A percentile compares a stretch with the other conserved stretches of the same genome.
phyloP scores from a whole-genome alignment of 768 basidiomycete genomes.

The Macrolepiota albuminosa region DNA sequence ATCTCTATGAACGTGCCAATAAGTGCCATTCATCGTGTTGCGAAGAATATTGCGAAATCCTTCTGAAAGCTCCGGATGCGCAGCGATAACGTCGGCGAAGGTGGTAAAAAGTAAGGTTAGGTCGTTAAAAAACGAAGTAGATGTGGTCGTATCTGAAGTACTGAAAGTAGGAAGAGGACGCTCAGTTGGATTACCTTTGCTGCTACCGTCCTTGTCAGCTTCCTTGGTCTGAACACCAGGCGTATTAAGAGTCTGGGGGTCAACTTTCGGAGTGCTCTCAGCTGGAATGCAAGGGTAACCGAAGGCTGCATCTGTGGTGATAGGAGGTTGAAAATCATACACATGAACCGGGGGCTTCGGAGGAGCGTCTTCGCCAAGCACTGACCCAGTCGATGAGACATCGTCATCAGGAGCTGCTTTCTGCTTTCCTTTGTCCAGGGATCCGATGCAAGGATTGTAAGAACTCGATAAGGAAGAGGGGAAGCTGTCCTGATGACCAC shows the following conservation, averaged over 20 bases:
- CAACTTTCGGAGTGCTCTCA: constrained; percentile 34
- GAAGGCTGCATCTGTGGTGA: neutral
- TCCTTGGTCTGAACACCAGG: neutral
- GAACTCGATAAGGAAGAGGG: constrained; percentile 25
- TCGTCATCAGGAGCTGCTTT: constrained; percentile 31
- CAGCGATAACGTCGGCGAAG: constrained; percentile 48
- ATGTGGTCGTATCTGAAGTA: constrained; percentile 18
- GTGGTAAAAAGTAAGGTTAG: constrained; percentile 56
- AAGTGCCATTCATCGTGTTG: constrained; percentile 60
- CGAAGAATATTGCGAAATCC: constrained; percentile 57
- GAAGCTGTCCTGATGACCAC: constrained; percentile 24
- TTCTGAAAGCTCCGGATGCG: constrained; percentile 71
- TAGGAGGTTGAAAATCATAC: constrained; percentile 26
- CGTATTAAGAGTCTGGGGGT: constrained; percentile 14
- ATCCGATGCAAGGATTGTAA: constrained; percentile 12
- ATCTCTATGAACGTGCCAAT: constrained; percentile 64
- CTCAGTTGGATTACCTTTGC: constrained; percentile 24
- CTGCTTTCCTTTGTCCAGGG: constrained; percentile 47
- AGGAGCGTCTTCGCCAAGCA: constrained; percentile 39
- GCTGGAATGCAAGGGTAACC: constrained; percentile 12
- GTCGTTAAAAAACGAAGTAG: constrained; percentile 56
- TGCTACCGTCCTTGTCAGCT: neutral
- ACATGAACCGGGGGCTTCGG: constrained; percentile 63
- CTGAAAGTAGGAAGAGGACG: constrained; percentile 49
- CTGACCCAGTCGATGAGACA: constrained; percentile 33